phyloP scores from a whole-genome alignment of 805 yeast species.

The Hanseniaspora nectarophila region DNA sequence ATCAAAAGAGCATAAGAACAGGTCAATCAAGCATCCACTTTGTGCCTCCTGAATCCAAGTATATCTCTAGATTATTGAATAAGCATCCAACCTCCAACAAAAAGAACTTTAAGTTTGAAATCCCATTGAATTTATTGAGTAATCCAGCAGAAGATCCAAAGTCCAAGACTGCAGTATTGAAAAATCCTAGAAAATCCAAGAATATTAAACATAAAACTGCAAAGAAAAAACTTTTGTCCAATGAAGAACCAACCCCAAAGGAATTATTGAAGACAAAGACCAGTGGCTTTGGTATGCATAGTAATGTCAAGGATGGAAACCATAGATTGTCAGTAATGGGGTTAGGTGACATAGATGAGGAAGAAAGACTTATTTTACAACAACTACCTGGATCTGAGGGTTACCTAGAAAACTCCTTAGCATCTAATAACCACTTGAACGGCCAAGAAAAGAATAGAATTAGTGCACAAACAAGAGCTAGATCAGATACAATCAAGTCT shows the following conservation, averaged over 20 bases:
- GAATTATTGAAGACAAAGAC: conserved; percentile 14
- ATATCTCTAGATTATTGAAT: conserved; percentile 29
- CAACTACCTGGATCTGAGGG: conserved; percentile 31
- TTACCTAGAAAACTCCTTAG: conserved; percentile 24
- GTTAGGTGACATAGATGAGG: conserved; percentile 16
- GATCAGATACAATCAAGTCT: conserved; percentile 26
- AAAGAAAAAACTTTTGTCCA: conserved; percentile 26
- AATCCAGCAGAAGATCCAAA: conserved; percentile 29
- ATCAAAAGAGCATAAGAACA: not conserved
- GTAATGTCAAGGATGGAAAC: conserved; percentile 16
- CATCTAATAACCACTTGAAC: conserved; percentile 26
- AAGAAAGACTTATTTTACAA: conserved; percentile 21
- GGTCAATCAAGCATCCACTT: not conserved
- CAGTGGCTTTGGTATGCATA: conserved; percentile 4
- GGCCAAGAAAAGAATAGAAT: conserved; percentile 18
- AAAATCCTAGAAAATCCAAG: conserved; percentile 9
- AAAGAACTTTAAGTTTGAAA: conserved; percentile 24
- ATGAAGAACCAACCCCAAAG: conserved; percentile 27
- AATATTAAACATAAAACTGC: conserved; percentile 29
- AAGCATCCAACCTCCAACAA: conserved; percentile 27
- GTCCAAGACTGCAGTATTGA: conserved; percentile 17
- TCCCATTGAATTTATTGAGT: conserved; percentile 24
- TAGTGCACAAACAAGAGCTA: conserved; percentile 8
- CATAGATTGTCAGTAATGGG: conserved; percentile 10
- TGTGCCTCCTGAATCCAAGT: conserved; percentile 24